These are phyloP conservation scores for Nakazawaea holstii DNA, from an alignment of 805 yeast species.

Conservation along the genomic window DNA sequence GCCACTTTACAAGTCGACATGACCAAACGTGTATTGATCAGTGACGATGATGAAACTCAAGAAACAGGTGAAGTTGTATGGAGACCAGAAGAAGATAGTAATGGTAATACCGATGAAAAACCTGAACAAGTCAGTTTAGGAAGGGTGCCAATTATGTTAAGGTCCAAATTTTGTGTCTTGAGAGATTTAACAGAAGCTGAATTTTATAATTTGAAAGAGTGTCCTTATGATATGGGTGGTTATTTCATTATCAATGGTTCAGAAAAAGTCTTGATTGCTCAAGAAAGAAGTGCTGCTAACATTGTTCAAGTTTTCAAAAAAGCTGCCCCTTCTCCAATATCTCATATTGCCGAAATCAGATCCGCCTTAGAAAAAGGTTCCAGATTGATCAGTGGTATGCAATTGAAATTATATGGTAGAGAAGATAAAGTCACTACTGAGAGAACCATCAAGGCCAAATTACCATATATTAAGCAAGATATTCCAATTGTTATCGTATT, in stretches of 20 bases:
- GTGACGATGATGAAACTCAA: conserved; percentile 65
- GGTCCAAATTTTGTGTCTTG: conserved; percentile 93
- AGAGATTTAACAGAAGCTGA: conserved; percentile 89
- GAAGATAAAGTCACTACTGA: conserved; percentile 60
- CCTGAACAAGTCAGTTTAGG: conserved; percentile 80
- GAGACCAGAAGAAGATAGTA: conserved; percentile 19
- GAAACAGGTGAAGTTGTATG: conserved; percentile 29
- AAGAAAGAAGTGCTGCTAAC: conserved; percentile 97
- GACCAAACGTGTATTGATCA: conserved; percentile 81
- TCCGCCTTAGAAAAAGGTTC: conserved; percentile 97
- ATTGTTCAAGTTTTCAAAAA: conserved; percentile 98
- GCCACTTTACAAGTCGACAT: conserved; percentile 95
- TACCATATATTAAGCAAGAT: conserved; percentile 95
- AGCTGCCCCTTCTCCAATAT: conserved; percentile 94
- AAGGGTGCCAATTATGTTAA: conserved; percentile 95
- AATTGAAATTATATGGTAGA: conserved; percentile 85
- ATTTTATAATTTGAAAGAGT: conserved; percentile 91
- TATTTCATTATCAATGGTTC: conserved; percentile 97
- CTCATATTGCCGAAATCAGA: conserved; percentile 94
- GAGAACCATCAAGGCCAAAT: conserved; percentile 88
- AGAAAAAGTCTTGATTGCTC: conserved; percentile 97
- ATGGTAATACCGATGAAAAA: conserved; percentile 66
- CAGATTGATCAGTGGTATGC: conserved; percentile 87
- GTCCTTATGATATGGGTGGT: conserved; percentile 99
- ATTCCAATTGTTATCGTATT: conserved; percentile 96